A percentile compares a stretch with the other conserved stretches of the same genome.
These are phyloP conservation scores for Magnaporthiopsis rhizophila DNA, from an alignment of 2,329 filamentous ascomycete species.

Conservation along the genomic window DNA sequence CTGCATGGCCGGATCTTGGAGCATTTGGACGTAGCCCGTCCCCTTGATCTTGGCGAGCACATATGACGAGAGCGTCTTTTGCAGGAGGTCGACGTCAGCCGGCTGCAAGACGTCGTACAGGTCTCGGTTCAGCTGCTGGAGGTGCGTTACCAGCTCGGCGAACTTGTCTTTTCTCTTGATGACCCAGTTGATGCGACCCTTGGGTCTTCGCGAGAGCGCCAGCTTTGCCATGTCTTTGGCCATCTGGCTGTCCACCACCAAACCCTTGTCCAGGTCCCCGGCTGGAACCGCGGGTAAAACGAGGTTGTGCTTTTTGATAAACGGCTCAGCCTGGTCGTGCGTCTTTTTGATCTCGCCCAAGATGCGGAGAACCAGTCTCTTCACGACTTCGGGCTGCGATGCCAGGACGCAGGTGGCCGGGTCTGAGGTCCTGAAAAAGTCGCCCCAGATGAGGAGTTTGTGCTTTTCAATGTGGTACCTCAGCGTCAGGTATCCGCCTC, in stretches of 20 bases:
- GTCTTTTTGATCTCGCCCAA: not conserved
- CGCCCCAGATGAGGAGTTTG: not conserved
- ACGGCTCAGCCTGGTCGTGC: not conserved
- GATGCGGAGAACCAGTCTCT: not conserved
- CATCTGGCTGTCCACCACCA: not conserved
- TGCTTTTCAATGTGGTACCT: not conserved
- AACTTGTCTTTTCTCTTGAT: not conserved
- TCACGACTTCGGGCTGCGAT: not conserved
- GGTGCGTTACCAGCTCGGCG: not conserved
- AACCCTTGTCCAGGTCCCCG: not conserved
- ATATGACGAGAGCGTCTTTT: not conserved
- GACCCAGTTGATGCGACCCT: not conserved
- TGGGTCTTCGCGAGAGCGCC: not conserved
- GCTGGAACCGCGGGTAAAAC: not conserved
- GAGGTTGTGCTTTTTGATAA: not conserved
- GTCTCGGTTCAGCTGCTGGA: not conserved
- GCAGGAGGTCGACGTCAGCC: conserved; percentile 1
- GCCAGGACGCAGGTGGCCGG: not conserved
- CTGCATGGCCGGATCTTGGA: not conserved
- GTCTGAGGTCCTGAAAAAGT: not conserved
- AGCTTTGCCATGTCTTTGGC: not conserved
- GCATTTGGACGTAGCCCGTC: not conserved
- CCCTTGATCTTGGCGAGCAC: not conserved
- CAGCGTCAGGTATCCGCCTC: not conserved
- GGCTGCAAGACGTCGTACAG: not conserved